phyloP scores from a whole-genome alignment of 257 asterid species.

The Paulownia fortunei region DNA sequence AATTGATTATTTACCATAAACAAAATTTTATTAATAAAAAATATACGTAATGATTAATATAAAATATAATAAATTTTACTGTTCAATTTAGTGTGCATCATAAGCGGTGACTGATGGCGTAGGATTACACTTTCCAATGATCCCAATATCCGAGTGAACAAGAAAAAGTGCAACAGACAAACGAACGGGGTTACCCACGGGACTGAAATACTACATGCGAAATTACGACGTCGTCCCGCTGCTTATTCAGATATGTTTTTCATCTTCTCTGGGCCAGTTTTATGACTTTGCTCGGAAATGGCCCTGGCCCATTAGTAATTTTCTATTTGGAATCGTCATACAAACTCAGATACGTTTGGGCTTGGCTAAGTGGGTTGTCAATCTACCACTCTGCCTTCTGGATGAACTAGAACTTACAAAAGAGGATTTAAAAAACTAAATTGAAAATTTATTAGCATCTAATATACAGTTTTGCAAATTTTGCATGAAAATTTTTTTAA shows the following conservation, averaged over 20 bases:
- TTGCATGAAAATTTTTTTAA: neutral
- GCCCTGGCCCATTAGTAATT: too few species aligned
- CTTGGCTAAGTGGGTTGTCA: neutral
- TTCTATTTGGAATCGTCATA: neutral
- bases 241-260: too few species aligned
- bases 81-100: neutral
- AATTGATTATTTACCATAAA: too few species aligned
- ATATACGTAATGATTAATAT: too few species aligned
- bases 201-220: neutral
- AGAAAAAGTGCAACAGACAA: neutral
- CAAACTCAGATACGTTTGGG: neutral
- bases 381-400: neutral
- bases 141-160: neutral
- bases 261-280: too few species aligned
- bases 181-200: neutral
- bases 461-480: neutral
- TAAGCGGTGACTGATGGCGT: constrained; percentile 1
- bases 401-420: too few species aligned
- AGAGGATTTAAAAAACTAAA: neutral
- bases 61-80: too few species aligned
- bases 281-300: too few species aligned
- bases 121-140: constrained; percentile 35
- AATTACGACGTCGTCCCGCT: neutral
- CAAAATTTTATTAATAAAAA: too few species aligned
- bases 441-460: too few species aligned